Percentiles rank a stretch among this genome's conserved stretches.
phyloP scores from a whole-genome alignment of 495 filamentous ascomycete genomes.

The Parmelia sp. region DNA sequence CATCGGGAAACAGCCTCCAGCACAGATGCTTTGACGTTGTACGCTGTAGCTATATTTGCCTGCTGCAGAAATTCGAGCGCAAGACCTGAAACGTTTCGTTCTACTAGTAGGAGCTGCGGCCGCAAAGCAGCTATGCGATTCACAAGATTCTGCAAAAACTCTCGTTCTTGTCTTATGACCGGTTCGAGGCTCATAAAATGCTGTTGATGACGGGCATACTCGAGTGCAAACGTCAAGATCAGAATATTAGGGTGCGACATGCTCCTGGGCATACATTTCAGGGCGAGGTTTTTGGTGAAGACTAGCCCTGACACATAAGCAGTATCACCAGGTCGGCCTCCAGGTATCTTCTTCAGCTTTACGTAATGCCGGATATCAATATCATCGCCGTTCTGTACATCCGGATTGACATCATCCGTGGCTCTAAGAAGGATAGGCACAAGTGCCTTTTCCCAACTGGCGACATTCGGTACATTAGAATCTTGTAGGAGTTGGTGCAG shows the following conservation, averaged over 20 bases:
- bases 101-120: constrained; percentile 79
- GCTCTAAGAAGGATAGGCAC: constrained; percentile 87
- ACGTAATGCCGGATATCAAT: constrained; percentile 99
- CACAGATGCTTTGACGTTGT: constrained; percentile 93
- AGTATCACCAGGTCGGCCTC: constrained; percentile 83
- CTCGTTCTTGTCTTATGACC: constrained; percentile 92
- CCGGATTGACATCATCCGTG: constrained; percentile 89
- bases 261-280: constrained; percentile 90
- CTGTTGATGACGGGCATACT: constrained; percentile 89
- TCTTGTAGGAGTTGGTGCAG: constrained; percentile 78
- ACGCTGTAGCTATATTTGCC: constrained; percentile 83
- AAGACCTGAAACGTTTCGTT: constrained; percentile 84
- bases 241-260: constrained; percentile 80
- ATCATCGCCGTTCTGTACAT: constrained; percentile 81
- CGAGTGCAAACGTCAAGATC: constrained; percentile 90
- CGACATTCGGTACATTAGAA: constrained; percentile 59
- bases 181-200: constrained; percentile 98
- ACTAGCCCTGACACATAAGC: constrained; percentile 92
- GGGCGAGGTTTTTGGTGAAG: constrained; percentile 91
- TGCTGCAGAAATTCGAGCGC: constrained; percentile 81
- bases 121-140: constrained; percentile 81
- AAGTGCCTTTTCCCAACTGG: constrained; percentile 84
- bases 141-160: constrained; percentile 88
- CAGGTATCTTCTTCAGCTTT: constrained; percentile 93
- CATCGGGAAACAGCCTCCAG: constrained; percentile 91